Evolutionary conservation across 2,329 filamentous ascomycete genomes (phyloP), one percentile per base, ranked within the genome.

Genomic region (Aotearoamyces nothofagi): DNA sequence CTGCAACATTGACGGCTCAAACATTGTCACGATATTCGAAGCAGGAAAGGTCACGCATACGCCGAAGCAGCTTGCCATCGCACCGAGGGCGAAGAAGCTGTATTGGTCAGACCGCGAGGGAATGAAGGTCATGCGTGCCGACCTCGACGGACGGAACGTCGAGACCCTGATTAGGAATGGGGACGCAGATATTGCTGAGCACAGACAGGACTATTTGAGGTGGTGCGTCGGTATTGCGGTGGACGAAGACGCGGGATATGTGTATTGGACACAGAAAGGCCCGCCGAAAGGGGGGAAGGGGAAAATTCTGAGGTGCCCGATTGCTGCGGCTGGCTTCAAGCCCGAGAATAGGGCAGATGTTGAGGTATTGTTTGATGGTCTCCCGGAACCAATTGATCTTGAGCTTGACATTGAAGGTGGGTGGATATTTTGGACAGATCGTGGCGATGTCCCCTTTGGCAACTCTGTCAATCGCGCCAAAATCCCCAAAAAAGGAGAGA

Each of bases 251-350:
- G 46, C 48, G 1, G 54, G 56, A 9, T 55, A 58, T 23, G 52
- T 74, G 25, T 73, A 64, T 52, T 75, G 69, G 69, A 66, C 62
- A 0, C 68, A 73, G 29, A 73, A 74, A 39, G 69, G 69, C 0
- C 48, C 54, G 0, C 55, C 58, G 3, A 73, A 72, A 43, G 56
- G 52, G 1, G 49, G 46, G 2, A 42, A 55, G 22, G 69, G 69
- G 0, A 54, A 60, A 3, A 69, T 75, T 24, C 66, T 66, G 41
- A 47, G 53, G 4, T 65, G 68, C 0, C 43, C 48, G 10, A 47
- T 69, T 0, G 41, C 55, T 1, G 49, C 54, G 1, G 37, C 44
- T 1, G 48, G 61, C 1, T 39, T 49, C 1, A 24, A 17, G 20
- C 14, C 37, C 13, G 14, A 19, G 2, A 22, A 19, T n/a, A 15